phyloP scores from a whole-genome alignment of 1,284 basidiomycete species.

The Xanthoconium separans region DNA sequence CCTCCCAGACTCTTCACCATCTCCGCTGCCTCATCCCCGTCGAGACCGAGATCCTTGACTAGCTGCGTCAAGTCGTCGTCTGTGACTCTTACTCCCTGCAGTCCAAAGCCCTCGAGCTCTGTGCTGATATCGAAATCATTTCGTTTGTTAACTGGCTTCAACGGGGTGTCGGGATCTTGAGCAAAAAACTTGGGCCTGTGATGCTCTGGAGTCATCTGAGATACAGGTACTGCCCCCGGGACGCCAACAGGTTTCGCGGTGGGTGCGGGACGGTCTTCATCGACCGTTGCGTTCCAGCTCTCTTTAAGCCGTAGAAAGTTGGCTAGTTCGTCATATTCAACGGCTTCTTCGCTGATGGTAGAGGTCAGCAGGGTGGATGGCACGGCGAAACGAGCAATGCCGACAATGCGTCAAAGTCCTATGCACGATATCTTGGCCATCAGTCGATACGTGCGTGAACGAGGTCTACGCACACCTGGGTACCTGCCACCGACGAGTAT shows the following conservation, averaged over 20 bases:
- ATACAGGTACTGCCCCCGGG: constrained; percentile 68
- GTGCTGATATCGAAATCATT: constrained; percentile 62
- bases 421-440: constrained; percentile 10
- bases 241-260: constrained; percentile 66
- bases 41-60: constrained; percentile 70
- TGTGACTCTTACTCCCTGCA: constrained; percentile 75
- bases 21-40: constrained; percentile 68
- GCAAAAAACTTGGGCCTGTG: constrained; percentile 56
- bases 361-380: constrained; percentile 11
- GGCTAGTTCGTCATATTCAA: constrained; percentile 70
- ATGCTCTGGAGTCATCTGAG: constrained; percentile 77
- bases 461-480: constrained; percentile 44
- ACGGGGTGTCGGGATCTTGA: constrained; percentile 47
- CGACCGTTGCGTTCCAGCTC: constrained; percentile 54
- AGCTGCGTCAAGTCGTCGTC: constrained; percentile 68
- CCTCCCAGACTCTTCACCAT: constrained; percentile 58
- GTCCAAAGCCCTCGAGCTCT: constrained; percentile 64
- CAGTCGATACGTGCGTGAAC: not conserved
- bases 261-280: constrained; percentile 52
- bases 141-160: constrained; percentile 51
- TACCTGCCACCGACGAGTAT: constrained; percentile 73
- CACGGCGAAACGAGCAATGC: constrained; percentile 18
- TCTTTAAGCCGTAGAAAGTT: constrained; percentile 72
- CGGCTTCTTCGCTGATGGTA: constrained; percentile 68
- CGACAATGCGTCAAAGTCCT: constrained; percentile 61